phyloP scores from a whole-genome alignment of 768 basidiomycete genomes.

The Termitomyces sp. region DNA sequence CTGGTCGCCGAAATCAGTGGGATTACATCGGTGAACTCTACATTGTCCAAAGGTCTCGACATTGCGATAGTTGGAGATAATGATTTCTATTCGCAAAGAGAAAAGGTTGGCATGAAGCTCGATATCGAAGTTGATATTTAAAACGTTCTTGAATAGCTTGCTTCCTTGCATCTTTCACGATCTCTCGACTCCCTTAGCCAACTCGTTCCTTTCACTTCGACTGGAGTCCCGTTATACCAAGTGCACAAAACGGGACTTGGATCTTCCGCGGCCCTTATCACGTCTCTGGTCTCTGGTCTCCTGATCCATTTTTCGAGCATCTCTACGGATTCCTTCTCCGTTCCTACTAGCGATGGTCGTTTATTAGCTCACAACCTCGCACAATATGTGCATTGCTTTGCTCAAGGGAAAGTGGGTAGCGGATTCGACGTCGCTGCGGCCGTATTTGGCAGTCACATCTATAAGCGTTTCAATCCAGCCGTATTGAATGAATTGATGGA shows the following conservation, averaged over 20 bases:
- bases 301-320: slow-evolving; percentile 72
- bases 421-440: slow-evolving; percentile 96
- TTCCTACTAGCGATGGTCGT: slow-evolving; percentile 38
- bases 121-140: neutral
- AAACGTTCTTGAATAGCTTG: slow-evolving; percentile 42
- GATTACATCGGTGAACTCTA: slow-evolving; percentile 29
- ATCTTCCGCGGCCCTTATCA: slow-evolving; percentile 95
- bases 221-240: slow-evolving; percentile 60
- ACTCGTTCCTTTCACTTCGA: slow-evolving; percentile 72
- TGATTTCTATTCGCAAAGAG: slow-evolving; percentile 95
- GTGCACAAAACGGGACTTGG: slow-evolving; percentile 99
- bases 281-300: slow-evolving; percentile 84
- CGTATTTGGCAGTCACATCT: slow-evolving; percentile 91
- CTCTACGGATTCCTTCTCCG: slow-evolving; percentile 39
- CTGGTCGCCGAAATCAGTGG: slow-evolving; percentile 59
- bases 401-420: slow-evolving; percentile 96
- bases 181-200: slow-evolving; percentile 57
- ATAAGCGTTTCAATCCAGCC: slow-evolving; percentile 77
- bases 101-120: slow-evolving; percentile 48
- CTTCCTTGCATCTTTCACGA: slow-evolving; percentile 51
- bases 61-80: slow-evolving; percentile 90
- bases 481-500: slow-evolving; percentile 65
- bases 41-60: slow-evolving; percentile 53
- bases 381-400: slow-evolving; percentile 92
- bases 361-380: slow-evolving; percentile 85